Percentiles rank a stretch among this genome's conserved stretches.
Conservation (phyloP, 768 basidiomycete genomes). For the Austroboletus eburneus region DNA sequence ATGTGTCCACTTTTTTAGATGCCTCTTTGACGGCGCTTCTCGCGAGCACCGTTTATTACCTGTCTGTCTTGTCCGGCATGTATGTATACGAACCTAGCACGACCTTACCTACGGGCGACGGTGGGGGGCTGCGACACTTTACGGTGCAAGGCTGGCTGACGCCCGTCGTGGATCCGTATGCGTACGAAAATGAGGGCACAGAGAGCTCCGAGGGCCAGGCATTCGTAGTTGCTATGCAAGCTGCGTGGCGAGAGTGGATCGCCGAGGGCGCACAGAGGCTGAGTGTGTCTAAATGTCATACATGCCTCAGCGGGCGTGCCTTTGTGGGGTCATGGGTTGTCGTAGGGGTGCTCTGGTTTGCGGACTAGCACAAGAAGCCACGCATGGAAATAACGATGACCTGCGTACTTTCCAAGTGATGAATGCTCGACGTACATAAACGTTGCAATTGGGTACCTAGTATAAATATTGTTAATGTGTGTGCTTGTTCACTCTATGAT, state of each 20-base stretch:
- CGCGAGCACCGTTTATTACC: slow-evolving; percentile 71
- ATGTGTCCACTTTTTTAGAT: slow-evolving; percentile 61
- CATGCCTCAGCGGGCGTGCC: too few relatives aligned
- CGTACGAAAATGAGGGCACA: slow-evolving; percentile 42
- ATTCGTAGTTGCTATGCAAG: slow-evolving; percentile 71
- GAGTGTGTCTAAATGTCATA: too few relatives aligned
- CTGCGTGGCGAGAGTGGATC: slow-evolving; percentile 76
- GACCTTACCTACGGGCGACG: slow-evolving; percentile 35
- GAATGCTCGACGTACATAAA: too few relatives aligned
- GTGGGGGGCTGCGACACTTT: slow-evolving; percentile 41
- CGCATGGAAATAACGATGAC: too few relatives aligned
- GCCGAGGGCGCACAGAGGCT: slow-evolving; percentile 49
- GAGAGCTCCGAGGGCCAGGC: slow-evolving; percentile 75
- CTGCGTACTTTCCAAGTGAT: too few relatives aligned
- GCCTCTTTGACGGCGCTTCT: slow-evolving; percentile 70
- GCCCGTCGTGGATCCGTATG: slow-evolving; percentile 73
- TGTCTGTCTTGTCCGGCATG: slow-evolving; percentile 51
- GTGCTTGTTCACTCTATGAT: too few relatives aligned
- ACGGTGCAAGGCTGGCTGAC: slow-evolving; percentile 59
- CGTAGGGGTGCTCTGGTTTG: too few relatives aligned
- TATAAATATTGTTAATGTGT: too few relatives aligned
- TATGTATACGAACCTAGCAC: slow-evolving; percentile 53
- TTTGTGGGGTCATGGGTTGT: too few relatives aligned
- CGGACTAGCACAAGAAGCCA: too few relatives aligned
- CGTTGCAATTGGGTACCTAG: too few relatives aligned